Percentiles rank a stretch among this genome's conserved stretches.
These are phyloP conservation scores for Zasmidium angulare DNA, from an alignment of 2,329 filamentous ascomycete species.

Conservation along the genomic window DNA sequence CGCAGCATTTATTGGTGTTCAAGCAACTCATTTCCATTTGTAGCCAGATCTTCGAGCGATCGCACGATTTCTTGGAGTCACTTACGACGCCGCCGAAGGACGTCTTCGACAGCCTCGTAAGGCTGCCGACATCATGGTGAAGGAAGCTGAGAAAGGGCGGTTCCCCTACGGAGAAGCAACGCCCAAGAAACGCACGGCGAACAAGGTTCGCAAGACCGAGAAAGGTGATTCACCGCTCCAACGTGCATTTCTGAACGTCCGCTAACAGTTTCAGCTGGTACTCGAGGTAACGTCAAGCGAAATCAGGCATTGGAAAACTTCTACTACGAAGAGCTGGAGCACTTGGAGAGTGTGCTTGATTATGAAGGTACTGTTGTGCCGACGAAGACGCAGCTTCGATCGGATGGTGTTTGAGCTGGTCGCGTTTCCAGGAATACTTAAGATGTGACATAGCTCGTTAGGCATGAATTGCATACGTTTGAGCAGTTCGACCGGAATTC, in stretches of 20 bases:
- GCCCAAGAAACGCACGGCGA: background rate
- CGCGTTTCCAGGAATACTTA: no score
- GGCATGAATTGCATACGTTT: no score
- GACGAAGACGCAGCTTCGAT: background rate
- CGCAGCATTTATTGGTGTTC: no score
- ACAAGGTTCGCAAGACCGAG: background rate
- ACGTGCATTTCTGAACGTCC: background rate
- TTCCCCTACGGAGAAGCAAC: background rate
- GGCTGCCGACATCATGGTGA: background rate
- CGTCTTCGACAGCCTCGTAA: background rate
- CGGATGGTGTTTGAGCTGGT: no score
- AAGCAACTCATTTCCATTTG: no score
- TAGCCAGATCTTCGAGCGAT: background rate
- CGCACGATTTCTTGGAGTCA: background rate
- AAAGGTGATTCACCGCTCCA: background rate
- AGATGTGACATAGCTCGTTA: no score
- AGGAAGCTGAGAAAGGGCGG: background rate
- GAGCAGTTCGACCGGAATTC: no score
- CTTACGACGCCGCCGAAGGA: background rate
- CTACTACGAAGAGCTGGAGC: background rate
- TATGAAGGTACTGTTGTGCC: background rate
- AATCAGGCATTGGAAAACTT: background rate
- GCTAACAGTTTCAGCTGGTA: no score
- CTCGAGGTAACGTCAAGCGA: no score
- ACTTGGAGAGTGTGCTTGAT: background rate